Percentiles rank a stretch among this genome's conserved stretches.
Conservation (phyloP, 345 rosid genomes). For the Populus tremula region DNA sequence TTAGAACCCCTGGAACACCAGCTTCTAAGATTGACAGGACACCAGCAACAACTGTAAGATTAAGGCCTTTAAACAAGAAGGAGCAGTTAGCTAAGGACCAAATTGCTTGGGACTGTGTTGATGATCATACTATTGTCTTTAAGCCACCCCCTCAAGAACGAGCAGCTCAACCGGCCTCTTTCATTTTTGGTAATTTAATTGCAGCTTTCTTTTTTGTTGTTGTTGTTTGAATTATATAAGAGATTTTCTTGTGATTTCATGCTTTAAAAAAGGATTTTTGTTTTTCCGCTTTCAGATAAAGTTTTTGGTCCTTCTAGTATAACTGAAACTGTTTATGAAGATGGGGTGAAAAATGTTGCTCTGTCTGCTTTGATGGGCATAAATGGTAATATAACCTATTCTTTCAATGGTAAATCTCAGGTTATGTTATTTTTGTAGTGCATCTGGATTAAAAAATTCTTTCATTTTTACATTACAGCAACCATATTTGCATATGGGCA, state of each 20-base stretch:
- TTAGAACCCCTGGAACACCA: conserved; percentile 83
- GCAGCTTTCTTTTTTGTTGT: neutral
- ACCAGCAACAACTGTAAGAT: conserved; percentile 64
- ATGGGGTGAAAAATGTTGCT: conserved; percentile 96
- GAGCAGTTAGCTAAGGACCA: conserved; percentile 84
- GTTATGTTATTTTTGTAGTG: no score
- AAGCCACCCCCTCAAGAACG: conserved; percentile 83
- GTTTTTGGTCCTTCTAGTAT: conserved; percentile 77
- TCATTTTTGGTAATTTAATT: conserved; percentile 68
- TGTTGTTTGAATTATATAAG: neutral
- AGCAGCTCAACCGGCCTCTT: conserved; percentile 62
- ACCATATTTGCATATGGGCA: conserved; percentile 98
- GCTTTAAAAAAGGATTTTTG: conserved; percentile 7
- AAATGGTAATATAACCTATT: no score
- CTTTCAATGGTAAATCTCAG: no score
- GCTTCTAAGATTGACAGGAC: conserved; percentile 70
- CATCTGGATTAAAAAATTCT: no score
- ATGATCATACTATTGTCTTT: conserved; percentile 72
- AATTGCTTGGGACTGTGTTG: conserved; percentile 91
- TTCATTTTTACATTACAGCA: no score
- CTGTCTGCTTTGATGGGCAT: conserved; percentile 94
- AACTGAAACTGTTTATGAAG: conserved; percentile 86
- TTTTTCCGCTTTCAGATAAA: conserved; percentile 52
- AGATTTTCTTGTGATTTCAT: neutral
- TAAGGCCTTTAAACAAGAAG: conserved; percentile 87